Evolutionary conservation across 2,329 filamentous ascomycete species (phyloP).

Genomic region (Chaetomium sp.): DNA sequence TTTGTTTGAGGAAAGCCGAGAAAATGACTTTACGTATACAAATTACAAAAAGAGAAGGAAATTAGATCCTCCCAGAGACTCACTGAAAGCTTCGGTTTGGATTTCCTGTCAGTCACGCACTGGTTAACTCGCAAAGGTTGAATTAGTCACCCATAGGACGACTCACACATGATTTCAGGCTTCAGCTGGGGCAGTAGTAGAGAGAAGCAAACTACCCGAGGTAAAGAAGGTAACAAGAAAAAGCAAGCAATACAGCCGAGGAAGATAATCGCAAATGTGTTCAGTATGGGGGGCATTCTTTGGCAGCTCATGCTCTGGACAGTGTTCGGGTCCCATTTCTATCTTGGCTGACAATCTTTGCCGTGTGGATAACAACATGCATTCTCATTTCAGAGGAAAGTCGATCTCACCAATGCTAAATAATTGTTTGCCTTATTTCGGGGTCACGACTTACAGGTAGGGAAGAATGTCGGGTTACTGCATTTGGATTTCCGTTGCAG

Average conservation of each 20-base stretch:
- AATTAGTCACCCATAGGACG: not conserved
- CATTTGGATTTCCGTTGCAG: not conserved
- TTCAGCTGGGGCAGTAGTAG: not conserved
- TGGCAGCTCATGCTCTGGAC: too few species aligned
- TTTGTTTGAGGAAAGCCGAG: not conserved
- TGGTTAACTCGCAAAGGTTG: not conserved
- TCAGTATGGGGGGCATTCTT: too few species aligned
- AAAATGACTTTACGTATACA: not conserved
- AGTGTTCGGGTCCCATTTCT: not conserved
- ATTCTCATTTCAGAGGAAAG: not conserved
- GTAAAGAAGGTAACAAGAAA: not conserved
- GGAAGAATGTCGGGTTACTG: too few species aligned
- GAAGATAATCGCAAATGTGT: not conserved
- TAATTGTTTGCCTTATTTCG: not conserved
- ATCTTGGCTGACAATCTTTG: not conserved
- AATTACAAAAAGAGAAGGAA: not conserved
- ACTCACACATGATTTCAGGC: not conserved
- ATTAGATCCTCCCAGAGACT: not conserved
- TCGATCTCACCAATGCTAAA: not conserved
- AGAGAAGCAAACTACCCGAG: not conserved
- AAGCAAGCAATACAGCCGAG: not conserved
- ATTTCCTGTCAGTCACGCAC: not conserved
- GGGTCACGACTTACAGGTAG: too few species aligned
- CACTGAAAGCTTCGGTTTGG: not conserved
- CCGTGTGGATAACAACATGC: not conserved